Conservation (phyloP, 305 asterid species). For the Salvia sclarea region DNA sequence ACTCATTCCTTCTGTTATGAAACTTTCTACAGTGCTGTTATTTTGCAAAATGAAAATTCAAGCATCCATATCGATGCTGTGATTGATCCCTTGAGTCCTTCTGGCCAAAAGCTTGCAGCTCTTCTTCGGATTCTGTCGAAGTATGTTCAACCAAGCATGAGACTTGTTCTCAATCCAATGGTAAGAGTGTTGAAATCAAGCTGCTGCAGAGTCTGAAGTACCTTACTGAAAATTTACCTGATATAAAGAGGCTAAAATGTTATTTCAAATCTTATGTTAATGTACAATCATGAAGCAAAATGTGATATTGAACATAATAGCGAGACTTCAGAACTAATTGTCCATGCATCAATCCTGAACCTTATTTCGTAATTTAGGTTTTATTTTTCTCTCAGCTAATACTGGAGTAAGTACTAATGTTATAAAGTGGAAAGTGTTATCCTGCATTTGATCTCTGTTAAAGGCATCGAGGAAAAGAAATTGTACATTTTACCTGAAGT, state of each 20-base stretch:
- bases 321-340: neutral
- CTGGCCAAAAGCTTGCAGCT: slow-evolving; percentile 95
- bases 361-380: neutral
- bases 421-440: neutral
- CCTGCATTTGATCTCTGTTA: slow-evolving; percentile 6
- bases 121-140: slow-evolving; percentile 85
- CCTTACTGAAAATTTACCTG: neutral
- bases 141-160: slow-evolving; percentile 84
- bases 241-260: neutral
- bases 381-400: neutral
- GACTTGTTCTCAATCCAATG: slow-evolving; percentile 96
- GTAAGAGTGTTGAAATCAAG: slow-evolving; percentile 41
- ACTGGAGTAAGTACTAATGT: neutral
- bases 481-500: neutral
- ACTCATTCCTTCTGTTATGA: slow-evolving; percentile 28
- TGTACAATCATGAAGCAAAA: slow-evolving; percentile 11
- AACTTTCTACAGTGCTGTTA: slow-evolving; percentile 73
- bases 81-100: slow-evolving; percentile 93
- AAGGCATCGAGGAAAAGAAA: neutral
- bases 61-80: slow-evolving; percentile 97
- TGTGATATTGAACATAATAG: neutral
- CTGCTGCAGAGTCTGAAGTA: neutral
- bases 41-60: slow-evolving; percentile 66
- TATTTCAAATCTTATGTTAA: neutral
- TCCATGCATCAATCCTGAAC: neutral